Evolutionary conservation across 371 early-diverging fungal species (phyloP).

Genomic region (Rhizopus stolonifer): DNA sequence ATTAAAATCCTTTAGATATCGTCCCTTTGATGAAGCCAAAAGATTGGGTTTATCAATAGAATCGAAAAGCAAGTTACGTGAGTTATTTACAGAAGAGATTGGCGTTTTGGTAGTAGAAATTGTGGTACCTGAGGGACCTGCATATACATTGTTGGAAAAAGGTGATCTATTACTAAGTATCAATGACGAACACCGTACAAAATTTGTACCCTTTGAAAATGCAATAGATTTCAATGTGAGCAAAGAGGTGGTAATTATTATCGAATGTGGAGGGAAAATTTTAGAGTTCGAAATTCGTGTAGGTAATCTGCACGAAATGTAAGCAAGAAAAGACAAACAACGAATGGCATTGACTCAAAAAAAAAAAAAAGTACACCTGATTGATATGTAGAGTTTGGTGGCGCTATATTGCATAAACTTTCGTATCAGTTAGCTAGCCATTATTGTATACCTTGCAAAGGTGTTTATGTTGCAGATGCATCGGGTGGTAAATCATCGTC

Average conservation of each 20-base stretch:
- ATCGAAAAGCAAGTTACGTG: constrained; percentile 65
- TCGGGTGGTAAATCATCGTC: too few species aligned
- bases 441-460: constrained; percentile 70
- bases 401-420: constrained; percentile 79
- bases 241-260: constrained; percentile 51
- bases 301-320: constrained; percentile 81
- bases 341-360: too few species aligned
- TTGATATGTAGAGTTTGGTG: constrained; percentile 83
- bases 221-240: constrained; percentile 67
- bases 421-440: constrained; percentile 86
- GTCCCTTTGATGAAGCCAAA: constrained; percentile 62
- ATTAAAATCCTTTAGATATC: too few species aligned
- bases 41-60: constrained; percentile 59
- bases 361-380: too few species aligned
- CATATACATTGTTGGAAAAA: constrained; percentile 60
- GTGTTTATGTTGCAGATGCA: constrained; percentile 84
- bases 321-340: too few species aligned
- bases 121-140: constrained; percentile 75
- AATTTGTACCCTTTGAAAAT: constrained; percentile 71
- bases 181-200: constrained; percentile 61
- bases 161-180: constrained; percentile 75
- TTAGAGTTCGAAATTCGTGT: constrained; percentile 53
- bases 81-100: constrained; percentile 51
- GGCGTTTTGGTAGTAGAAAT: constrained; percentile 76
- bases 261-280: constrained; percentile 71